Base-by-base conservation (phyloP, 768 basidiomycete genomes). In the Lactarius vividus region DNA sequence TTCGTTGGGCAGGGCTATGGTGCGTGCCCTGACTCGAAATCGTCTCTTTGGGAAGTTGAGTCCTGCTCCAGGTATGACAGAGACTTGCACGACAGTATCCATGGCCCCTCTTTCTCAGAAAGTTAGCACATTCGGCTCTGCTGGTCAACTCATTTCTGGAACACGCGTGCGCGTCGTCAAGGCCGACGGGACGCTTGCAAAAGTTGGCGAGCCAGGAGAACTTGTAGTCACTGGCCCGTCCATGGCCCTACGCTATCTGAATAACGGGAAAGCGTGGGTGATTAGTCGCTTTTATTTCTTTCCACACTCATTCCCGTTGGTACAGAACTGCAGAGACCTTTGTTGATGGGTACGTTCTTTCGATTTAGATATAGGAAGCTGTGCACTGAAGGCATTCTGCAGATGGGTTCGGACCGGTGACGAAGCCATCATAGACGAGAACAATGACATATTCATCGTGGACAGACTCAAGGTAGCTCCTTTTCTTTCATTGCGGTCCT, bases 341-440 rank as follows among this genome's bases (percentile, higher is more conserved):
- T 71, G 67, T 85, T 15, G 80, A 89, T 66, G 88, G 89, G 85
- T 88, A 66, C 67, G 79, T 71, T 29, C 20, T 28, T 42, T 31
- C 16, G 4, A 4, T 15, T 29, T 44, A 2, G 13, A 9, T 15
- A n/a, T 39, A 20, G 4, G 33, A 11, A 23, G 35, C 49, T 44
- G 29, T 33, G 37, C 1, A 11, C 42, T 58, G 52, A 61, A 52
- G 35, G 3, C 15, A 28, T 28, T 49, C 20, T 20, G 8, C 44
- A 87, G 88, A 42, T 91, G 87, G 88, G 78, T 90, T 3, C 80
- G 79, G 59, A 90, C 89, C 0, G 89, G 88, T 3, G 88, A 89
- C 67, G 83, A 87, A 74, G 88, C 82, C 4, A 75, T 77, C 66
- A 82, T 89, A 53, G 77, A 81, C 59, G 71, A 78, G 71, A 81